A percentile compares a stretch with the other conserved stretches of the same genome.
Evolutionary conservation across 495 filamentous ascomycete genomes (phyloP).

Genomic region (Niebla homalea): DNA sequence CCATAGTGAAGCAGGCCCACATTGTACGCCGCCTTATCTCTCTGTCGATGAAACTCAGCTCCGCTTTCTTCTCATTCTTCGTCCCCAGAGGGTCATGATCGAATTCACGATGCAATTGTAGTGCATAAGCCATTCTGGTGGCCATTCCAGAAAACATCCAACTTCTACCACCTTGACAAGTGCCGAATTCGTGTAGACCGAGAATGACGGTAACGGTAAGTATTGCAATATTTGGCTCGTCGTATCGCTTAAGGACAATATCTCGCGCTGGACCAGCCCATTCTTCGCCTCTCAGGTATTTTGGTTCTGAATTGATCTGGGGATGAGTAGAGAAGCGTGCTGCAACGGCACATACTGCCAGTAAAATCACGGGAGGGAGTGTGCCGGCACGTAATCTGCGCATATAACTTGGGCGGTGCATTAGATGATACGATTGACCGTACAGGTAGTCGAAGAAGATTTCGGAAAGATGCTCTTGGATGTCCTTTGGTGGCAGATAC

Average conservation of each 20-base stretch:
- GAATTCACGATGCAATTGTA: conserved; percentile 89
- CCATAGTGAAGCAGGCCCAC: conserved; percentile 98
- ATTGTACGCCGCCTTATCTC: conserved; percentile 88
- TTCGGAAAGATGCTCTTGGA: conserved; percentile 89
- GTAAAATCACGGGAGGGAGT: conserved; percentile 72
- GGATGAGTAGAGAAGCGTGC: conserved; percentile 95
- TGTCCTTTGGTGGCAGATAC: conserved; percentile 69
- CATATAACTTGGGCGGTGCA: conserved; percentile 96
- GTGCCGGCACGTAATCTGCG: conserved; percentile 55
- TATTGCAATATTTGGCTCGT: conserved; percentile 92
- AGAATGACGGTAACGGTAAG: conserved; percentile 78
- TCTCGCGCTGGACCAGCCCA: conserved; percentile 79
- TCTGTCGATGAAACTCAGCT: conserved; percentile 78
- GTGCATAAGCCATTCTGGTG: conserved; percentile 88
- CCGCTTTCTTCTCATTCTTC: conserved; percentile 46
- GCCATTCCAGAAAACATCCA: conserved; percentile 94
- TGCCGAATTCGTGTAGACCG: conserved; percentile 90
- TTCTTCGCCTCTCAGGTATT: conserved; percentile 79
- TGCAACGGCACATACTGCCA: conserved; percentile 85
- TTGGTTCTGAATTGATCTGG: conserved; percentile 65
- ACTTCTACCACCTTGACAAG: conserved; percentile 87
- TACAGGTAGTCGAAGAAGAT: conserved; percentile 95
- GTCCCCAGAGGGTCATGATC: conserved; percentile 63
- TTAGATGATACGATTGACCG: conserved; percentile 86
- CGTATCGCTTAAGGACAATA: conserved; percentile 73